Conservation (phyloP, 129 eudicot species). For the Ambrosia trifida region DNA sequence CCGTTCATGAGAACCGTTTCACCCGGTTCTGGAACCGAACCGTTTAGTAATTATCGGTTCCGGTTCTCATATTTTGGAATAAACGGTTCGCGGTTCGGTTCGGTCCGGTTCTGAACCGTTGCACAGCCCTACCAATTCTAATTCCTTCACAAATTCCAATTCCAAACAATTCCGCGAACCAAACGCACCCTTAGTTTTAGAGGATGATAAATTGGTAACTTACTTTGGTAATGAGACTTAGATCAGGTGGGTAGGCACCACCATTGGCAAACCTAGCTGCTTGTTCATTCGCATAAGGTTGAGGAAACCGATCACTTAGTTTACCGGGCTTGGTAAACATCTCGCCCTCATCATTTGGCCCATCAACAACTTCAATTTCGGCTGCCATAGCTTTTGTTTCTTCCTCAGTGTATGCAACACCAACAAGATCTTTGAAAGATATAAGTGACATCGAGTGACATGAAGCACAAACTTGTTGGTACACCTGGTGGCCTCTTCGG, state of each 20-base stretch:
- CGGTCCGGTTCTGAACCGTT: too few species aligned
- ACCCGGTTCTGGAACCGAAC: too few species aligned
- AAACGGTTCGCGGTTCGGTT: too few species aligned
- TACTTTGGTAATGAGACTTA: conserved; percentile 63
- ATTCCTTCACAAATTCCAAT: too few species aligned
- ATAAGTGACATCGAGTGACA: conserved; percentile 78
- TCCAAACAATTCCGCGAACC: too few species aligned
- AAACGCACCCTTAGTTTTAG: too few species aligned
- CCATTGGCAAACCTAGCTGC: conserved; percentile 74
- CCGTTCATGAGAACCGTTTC: too few species aligned
- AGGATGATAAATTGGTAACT: neutral
- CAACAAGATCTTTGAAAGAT: conserved; percentile 76
- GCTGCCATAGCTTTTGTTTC: conserved; percentile 87
- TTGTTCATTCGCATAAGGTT: conserved; percentile 66
- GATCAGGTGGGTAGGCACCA: conserved; percentile 69
- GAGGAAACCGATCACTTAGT: conserved; percentile 54
- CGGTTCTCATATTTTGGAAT: too few species aligned
- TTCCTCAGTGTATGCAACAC: conserved; percentile 84
- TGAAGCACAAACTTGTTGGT: conserved; percentile 81
- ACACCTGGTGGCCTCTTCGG: conserved; percentile 84
- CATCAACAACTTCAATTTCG: conserved; percentile 66
- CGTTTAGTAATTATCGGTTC: too few species aligned
- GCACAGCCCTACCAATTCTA: too few species aligned
- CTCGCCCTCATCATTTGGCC: conserved; percentile 73
- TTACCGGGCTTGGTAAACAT: conserved; percentile 67